Base-by-base conservation (phyloP, 768 basidiomycete species). In the Roridomyces roridus region DNA sequence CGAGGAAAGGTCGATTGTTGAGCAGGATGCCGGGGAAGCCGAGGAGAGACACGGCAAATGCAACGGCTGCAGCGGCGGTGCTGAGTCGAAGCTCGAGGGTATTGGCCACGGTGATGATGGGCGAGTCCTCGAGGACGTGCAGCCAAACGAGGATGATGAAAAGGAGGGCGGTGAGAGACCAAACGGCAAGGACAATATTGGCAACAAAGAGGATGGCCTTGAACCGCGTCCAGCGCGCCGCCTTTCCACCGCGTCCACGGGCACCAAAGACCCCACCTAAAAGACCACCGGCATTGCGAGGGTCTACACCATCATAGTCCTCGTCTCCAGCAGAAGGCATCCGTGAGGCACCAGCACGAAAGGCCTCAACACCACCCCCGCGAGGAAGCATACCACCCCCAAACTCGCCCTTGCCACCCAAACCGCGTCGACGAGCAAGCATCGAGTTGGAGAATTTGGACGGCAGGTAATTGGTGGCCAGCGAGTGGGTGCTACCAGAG, bases 331-430 rank as follows among this genome's bases (percentile, higher is more conserved):
- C 65, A 9, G 66, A 69, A 1, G 66, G 59, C 78, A 83, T 84
- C 12, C 82, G 67, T 2, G 70, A 46, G 24, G 79, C 80, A 20
- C 75, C 69, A 17, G 71, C 72, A 24, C 70, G 70, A 57, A 81
- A 83, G 0, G 85, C 87, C 59, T 85, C 84, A 11, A 85, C 73
- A 0, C 86, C 85, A 17, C 86, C 85, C 21, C 86, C 85, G 17
- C 76, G 76, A 64, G 61, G 61, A 0, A 62, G 15, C 56, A 55
- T 57, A 2, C 56, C 56, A 21, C n/a, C 14, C 8, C 37, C 60
- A 2, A 0, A 29, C 2, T 41, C 56, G 5, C 37, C 26, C 23
- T 29, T 34, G 2, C 40, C 26, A 3, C 20, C 31, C 14, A 28
- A 21, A 11, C 37, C 43, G 2, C 60, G 43, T 23, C 58, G 28